Percentiles rank a stretch among this genome's conserved stretches.
These are phyloP conservation scores for Cokeromyces recurvatus DNA, from an alignment of 371 early-diverging fungal genomes.

Conservation along the genomic window DNA sequence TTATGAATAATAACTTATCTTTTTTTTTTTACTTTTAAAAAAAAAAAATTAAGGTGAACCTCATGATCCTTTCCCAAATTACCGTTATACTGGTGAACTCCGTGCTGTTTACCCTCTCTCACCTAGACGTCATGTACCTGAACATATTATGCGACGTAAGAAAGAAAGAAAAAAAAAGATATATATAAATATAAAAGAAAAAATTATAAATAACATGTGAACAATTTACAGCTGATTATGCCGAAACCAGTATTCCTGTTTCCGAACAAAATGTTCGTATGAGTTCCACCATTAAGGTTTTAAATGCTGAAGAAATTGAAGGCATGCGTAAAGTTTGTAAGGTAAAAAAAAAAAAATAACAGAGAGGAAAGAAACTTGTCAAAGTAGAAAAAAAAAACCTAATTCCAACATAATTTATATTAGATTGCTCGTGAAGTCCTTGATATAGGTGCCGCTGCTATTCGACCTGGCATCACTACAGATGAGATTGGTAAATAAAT, in stretches of 20 bases:
- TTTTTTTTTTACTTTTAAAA: background rate
- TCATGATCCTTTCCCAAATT: slow-evolving; percentile 50
- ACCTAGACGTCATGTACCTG: slow-evolving; percentile 75
- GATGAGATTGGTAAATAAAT: slow-evolving; percentile 68
- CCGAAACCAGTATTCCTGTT: slow-evolving; percentile 62
- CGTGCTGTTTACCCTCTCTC: slow-evolving; percentile 87
- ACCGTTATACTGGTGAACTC: slow-evolving; percentile 77
- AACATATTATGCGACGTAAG: slow-evolving; percentile 63
- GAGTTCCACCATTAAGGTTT: slow-evolving; percentile 62
- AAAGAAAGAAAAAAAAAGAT: no score
- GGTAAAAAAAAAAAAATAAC: slow-evolving; percentile 24
- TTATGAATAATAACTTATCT: background rate
- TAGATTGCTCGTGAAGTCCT: slow-evolving; percentile 85
- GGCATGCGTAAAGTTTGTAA: slow-evolving; percentile 80
- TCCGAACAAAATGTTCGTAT: slow-evolving; percentile 62
- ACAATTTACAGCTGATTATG: slow-evolving; percentile 87
- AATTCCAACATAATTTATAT: no score
- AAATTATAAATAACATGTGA: background rate
- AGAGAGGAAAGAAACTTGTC: no score
- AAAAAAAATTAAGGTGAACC: slow-evolving; percentile 22
- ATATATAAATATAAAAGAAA: background rate
- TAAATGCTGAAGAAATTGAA: slow-evolving; percentile 72
- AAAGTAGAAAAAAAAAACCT: no score
- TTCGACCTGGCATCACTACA: slow-evolving; percentile 86
- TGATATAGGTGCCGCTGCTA: slow-evolving; percentile 74